Conservation (phyloP, 306 rosid species). For the Macrotyloma uniflorum region DNA sequence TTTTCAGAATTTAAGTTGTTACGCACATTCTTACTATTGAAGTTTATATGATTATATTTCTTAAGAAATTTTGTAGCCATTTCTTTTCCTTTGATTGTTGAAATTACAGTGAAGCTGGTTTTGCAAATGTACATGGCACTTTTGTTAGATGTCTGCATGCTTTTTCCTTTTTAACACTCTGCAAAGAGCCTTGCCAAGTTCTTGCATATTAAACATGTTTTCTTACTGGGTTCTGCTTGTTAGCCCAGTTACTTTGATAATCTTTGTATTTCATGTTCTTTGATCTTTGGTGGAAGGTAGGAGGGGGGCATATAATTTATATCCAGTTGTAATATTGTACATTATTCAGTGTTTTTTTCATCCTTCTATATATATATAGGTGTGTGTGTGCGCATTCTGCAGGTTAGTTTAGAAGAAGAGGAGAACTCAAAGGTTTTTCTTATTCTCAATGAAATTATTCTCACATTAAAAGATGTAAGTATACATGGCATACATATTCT, state of each 20-base stretch:
- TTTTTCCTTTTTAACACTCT: background rate
- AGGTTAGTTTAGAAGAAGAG: slow-evolving; percentile 71
- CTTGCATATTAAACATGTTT: slow-evolving; percentile 20
- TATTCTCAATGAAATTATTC: slow-evolving; percentile 85
- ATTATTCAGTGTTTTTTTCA: background rate
- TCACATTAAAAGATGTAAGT: slow-evolving; percentile 83
- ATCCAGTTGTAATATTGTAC: background rate
- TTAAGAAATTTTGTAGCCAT: background rate
- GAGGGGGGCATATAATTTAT: background rate
- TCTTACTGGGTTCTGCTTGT: slow-evolving; percentile 18
- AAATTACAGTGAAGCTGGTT: slow-evolving; percentile 12
- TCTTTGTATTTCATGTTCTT: background rate
- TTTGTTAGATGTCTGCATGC: background rate
- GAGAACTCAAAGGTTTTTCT: slow-evolving; percentile 76
- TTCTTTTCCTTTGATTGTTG: slow-evolving; percentile 27
- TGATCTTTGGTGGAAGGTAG: background rate
- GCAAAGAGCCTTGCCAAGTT: background rate
- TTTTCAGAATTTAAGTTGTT: background rate
- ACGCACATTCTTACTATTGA: background rate
- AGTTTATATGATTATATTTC: background rate
- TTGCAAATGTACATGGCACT: background rate
- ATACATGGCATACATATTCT: slow-evolving; percentile 19
- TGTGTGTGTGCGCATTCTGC: slow-evolving; percentile 39
- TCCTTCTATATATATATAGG: background rate
- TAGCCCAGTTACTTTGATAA: background rate